phyloP scores from a whole-genome alignment of 2,329 filamentous ascomycete genomes.

The Fusarium odoratissimum region DNA sequence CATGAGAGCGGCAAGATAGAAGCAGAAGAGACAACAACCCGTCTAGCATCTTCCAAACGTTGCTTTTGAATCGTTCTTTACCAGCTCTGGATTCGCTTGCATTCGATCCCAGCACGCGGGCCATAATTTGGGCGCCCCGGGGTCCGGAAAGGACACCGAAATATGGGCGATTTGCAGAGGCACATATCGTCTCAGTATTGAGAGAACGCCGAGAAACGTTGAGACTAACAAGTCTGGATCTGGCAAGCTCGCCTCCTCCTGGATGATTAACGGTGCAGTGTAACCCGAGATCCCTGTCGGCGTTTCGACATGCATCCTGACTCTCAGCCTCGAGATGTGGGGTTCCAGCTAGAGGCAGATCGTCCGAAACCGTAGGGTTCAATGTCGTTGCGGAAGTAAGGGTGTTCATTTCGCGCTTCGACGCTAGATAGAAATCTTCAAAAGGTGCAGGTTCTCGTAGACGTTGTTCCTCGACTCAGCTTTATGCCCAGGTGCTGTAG shows the following conservation, averaged over 20 bases:
- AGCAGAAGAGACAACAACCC: slow-evolving; percentile 20
- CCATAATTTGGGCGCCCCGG: slow-evolving; percentile 8
- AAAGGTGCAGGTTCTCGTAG: slow-evolving; percentile 11
- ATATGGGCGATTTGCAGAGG: slow-evolving; percentile 11
- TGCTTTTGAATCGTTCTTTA: slow-evolving; percentile 36
- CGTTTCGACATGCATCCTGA: slow-evolving; percentile 16
- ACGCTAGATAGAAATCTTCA: slow-evolving; percentile 1
- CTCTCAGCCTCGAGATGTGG: slow-evolving; percentile 30
- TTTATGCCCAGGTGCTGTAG: slow-evolving; percentile 12
- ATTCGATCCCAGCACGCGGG: slow-evolving; percentile 35
- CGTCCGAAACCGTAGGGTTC: slow-evolving; percentile 1
- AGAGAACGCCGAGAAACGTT: slow-evolving; percentile 8
- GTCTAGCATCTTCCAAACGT: slow-evolving; percentile 15
- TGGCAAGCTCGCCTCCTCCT: slow-evolving; percentile 14
- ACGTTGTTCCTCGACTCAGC: slow-evolving; percentile 22
- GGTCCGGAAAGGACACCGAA: slow-evolving; percentile 23
- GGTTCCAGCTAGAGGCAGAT: slow-evolving; percentile 7
- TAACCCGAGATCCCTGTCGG: slow-evolving; percentile 33
- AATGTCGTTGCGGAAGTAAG: neutral
- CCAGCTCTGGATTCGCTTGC: slow-evolving; percentile 38
- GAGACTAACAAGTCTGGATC: slow-evolving; percentile 19
- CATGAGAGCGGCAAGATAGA: slow-evolving; percentile 3
- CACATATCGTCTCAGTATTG: slow-evolving; percentile 20
- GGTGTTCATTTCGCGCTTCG: slow-evolving; percentile 7
- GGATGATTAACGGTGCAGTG: slow-evolving; percentile 23